Base-by-base conservation (phyloP, 2,329 filamentous ascomycete species). In the Cryphonectria carpinicola region DNA sequence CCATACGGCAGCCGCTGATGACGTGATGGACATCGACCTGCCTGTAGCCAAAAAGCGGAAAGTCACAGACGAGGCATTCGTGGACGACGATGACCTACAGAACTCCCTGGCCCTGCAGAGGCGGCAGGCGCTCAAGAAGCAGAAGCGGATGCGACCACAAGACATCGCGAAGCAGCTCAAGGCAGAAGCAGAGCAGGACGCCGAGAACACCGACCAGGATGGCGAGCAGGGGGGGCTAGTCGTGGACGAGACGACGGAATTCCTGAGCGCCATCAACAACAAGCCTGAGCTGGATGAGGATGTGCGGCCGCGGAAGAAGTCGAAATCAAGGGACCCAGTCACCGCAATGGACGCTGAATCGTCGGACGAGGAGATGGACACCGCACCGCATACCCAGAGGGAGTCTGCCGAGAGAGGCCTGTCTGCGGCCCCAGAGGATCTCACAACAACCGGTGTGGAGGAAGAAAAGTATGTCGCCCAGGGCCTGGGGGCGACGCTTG, bases 231-330 rank as follows among this genome's bases (percentile, higher is more conserved):
- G 82, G 41, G 95, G 94, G 1, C 84, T 99, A 1, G 88, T 98
- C n/a, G 95, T 99, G 70, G 95, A 98, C 72, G 96, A 98, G 78
- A 97, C 95, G 0, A 94, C 94, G 0, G 95, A 97, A 76, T 99
- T 99, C 76, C 92, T 99, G 41, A 92, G 94, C 37, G 94, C 94
- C 68, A 82, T 99, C 69, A 92, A 91, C 77, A 92, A 91, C 77
- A 92, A 91, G 71, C 89, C 91, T 19, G 87, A 84, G 28, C 84
- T 86, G 10, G 83, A 86, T 3, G 85, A 88, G 69, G 84, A 85
- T 19, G 86, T 78, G 82, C 92, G 80, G 81, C 86, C 77, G 73
- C 85, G 76, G 39, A 69, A 78, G 77, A 86, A 80, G 77, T 79
- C 80, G 71, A 83, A 79, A 69, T 81, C 78, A 22, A 78, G 80